Conservation (phyloP, 1,284 basidiomycete genomes). For the Coniferiporia sulphurascens region DNA sequence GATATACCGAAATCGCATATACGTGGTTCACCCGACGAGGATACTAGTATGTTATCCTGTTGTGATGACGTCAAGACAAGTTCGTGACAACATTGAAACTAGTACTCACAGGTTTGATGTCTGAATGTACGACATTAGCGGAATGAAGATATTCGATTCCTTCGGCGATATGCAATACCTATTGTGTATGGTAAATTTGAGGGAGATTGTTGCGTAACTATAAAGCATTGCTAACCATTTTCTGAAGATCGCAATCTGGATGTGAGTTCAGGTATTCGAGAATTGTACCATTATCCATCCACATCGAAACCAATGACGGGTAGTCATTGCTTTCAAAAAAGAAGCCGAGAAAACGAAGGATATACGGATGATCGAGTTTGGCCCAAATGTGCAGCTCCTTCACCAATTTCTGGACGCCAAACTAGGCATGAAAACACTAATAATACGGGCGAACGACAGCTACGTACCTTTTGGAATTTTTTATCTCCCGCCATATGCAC, state of each 20-base stretch:
- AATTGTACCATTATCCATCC: background rate
- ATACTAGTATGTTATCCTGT: slow-evolving; percentile 1
- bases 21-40: slow-evolving; percentile 1
- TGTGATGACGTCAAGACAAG: too few species aligned
- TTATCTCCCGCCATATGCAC: background rate
- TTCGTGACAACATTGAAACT: too few species aligned
- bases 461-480: background rate
- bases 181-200: background rate
- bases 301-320: background rate
- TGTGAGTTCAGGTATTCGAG: background rate
- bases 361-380: background rate
- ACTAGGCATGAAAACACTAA: too few species aligned
- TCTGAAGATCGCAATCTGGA: background rate
- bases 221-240: background rate
- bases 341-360: slow-evolving; percentile 1
- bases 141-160: slow-evolving; percentile 5
- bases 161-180: slow-evolving; percentile 2
- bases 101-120: slow-evolving; percentile 5
- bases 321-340: background rate
- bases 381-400: slow-evolving; percentile 6
- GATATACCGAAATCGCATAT: slow-evolving; percentile 10
- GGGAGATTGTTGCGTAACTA: too few species aligned
- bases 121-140: slow-evolving; percentile 4
- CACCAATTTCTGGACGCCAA: background rate
- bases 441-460: background rate